Conservation (phyloP, 164 flowering plant genomes). For the Berberis vulgaris region DNA sequence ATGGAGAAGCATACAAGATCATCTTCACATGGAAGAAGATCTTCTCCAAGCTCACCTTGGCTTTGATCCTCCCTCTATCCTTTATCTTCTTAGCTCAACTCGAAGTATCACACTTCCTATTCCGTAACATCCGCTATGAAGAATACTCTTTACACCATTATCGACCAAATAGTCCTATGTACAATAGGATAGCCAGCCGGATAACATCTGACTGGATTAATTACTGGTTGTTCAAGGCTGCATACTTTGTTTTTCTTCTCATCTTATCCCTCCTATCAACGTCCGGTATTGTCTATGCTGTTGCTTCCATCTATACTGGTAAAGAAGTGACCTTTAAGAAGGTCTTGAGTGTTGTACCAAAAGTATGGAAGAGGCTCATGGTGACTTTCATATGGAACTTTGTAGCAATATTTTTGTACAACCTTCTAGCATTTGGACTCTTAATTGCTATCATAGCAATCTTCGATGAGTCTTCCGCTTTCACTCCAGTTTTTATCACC, state of each 20-base stretch:
- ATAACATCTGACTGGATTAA: constrained; percentile 23
- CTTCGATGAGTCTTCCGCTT: too few species aligned
- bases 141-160: too few species aligned
- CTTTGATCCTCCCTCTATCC: constrained; percentile 22
- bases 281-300: constrained; percentile 38
- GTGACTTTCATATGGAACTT: constrained; percentile 38
- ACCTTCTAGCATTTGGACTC: constrained; percentile 11
- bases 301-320: constrained; percentile 39
- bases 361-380: constrained; percentile 52
- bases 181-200: constrained; percentile 12
- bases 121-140: too few species aligned
- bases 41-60: constrained; percentile 20
- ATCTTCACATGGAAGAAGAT: constrained; percentile 14
- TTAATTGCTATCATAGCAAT: neutral
- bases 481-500: constrained; percentile 1
- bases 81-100: too few species aligned
- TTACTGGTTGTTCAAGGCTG: constrained; percentile 23
- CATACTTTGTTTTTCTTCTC: constrained; percentile 22
- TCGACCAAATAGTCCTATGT: neutral
- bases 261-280: constrained; percentile 34
- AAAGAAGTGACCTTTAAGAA: constrained; percentile 28
- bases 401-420: constrained; percentile 24
- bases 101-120: too few species aligned
- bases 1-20: constrained; percentile 19
- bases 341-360: constrained; percentile 42